phyloP scores from a whole-genome alignment of 179 eudicot species.

The Vitellaria paradoxa region DNA sequence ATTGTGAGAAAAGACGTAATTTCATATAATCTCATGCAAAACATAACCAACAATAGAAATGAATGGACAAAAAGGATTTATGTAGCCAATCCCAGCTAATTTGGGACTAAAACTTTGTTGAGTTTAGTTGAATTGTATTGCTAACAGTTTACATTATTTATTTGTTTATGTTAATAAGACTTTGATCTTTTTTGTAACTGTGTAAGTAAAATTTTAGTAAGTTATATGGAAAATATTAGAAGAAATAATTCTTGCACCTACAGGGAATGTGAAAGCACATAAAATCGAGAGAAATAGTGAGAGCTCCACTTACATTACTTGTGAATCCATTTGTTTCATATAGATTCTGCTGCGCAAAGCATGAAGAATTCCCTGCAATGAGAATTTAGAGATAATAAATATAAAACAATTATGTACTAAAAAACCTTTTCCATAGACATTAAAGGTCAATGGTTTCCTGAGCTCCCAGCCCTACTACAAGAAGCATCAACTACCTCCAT shows the following conservation, averaged over 20 bases:
- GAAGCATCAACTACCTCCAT: slow-evolving; percentile 43
- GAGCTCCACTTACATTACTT: slow-evolving; percentile 49
- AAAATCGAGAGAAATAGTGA: too few relatives aligned
- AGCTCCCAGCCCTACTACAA: background rate
- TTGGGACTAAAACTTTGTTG: too few relatives aligned
- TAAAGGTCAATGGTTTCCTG: background rate
- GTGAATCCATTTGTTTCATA: slow-evolving; percentile 30
- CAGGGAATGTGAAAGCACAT: background rate
- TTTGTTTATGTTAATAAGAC: too few relatives aligned
- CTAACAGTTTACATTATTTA: too few relatives aligned
- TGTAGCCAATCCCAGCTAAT: too few relatives aligned
- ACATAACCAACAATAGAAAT: too few relatives aligned
- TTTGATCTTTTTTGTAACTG: too few relatives aligned
- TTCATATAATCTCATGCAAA: too few relatives aligned
- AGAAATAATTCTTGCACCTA: background rate
- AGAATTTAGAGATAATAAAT: background rate
- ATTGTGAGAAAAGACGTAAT: too few relatives aligned
- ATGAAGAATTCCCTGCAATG: slow-evolving; percentile 39
- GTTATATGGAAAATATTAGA: background rate
- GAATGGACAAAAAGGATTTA: too few relatives aligned
- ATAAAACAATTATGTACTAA: background rate
- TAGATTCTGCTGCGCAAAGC: slow-evolving; percentile 39
- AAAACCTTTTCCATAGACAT: background rate
- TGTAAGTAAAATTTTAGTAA: too few relatives aligned
- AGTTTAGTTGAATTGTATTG: too few relatives aligned